Evolutionary conservation across 441 rosid genomes (phyloP), one percentile per base, ranked within the genome.

Genomic region (Corymbia citriodora): DNA sequence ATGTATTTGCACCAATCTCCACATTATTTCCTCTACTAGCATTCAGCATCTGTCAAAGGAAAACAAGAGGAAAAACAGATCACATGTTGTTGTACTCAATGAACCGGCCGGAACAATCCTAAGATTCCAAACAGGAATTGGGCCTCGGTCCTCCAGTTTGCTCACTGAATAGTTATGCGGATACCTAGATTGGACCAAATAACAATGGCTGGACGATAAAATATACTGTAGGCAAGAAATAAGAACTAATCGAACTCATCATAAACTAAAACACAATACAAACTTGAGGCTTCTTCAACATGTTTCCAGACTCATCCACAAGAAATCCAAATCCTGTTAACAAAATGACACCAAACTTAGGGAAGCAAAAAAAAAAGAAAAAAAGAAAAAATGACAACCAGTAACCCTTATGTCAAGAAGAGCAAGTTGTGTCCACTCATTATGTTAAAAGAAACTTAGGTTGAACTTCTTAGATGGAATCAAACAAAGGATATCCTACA

Each of bases 221-320:
- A 53, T 36, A 50, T 86, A 33, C 21, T 86, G 9, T 29, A 86
- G 61, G 88, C 61, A 86, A 86, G 61, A 3, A 52, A n/a, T 8
- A 53, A 86, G 21, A 29, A 29, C 61, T 52, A 86, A 52, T 52
- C 9, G 1, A n/a, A 53, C 55, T 86, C 57, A 19, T 59, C 27
- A 89, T 50, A 59, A 15, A 74, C 49, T 36, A 65, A 88, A 33
- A 54, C 33, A 29, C 53, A 33, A n/a, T 85, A 93, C 94, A 59
- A 90, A 96, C 98, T 92, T 97, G 97, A 91, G 98, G 97, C 89
- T 96, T 96, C 93, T 96, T 97, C 90, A 94, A 55, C 94, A 97
- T 93, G 93, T 90, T 93, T 88, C 97, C 98, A 53, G 94, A 88
- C 82, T 94, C 96, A 93, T 95, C 95, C 88, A 96, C 92, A 55